Percentiles rank a stretch among this genome's conserved stretches.
Conservation (phyloP, 2,329 filamentous ascomycete species). For the Daldinia sp. region DNA sequence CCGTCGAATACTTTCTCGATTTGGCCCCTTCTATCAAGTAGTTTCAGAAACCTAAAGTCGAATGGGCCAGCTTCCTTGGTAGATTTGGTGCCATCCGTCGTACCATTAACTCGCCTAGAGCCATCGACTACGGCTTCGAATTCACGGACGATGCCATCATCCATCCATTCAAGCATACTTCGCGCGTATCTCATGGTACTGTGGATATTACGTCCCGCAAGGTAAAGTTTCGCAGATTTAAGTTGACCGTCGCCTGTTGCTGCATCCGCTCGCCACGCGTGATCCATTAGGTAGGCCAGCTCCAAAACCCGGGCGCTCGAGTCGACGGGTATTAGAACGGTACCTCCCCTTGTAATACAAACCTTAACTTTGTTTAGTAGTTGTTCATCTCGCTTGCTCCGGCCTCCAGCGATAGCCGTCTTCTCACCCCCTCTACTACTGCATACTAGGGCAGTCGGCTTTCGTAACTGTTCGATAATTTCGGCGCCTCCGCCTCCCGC, state of each 20-base stretch:
- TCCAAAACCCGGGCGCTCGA: slow-evolving; percentile 95
- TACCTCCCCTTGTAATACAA: slow-evolving; percentile 84
- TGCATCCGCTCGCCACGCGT: slow-evolving; percentile 82
- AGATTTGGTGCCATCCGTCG: slow-evolving; percentile 61
- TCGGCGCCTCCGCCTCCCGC: slow-evolving; percentile 84
- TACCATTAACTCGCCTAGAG: slow-evolving; percentile 59
- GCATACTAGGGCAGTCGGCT: slow-evolving; percentile 93
- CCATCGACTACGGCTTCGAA: slow-evolving; percentile 79
- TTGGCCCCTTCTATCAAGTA: slow-evolving; percentile 85
- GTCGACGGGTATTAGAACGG: slow-evolving; percentile 92
- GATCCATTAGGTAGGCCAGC: slow-evolving; percentile 90
- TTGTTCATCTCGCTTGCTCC: slow-evolving; percentile 85
- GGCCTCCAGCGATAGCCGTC: slow-evolving; percentile 76
- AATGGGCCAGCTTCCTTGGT: slow-evolving; percentile 77
- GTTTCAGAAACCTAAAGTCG: slow-evolving; percentile 85
- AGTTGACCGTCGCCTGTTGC: slow-evolving; percentile 64
- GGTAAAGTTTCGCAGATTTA: slow-evolving; percentile 73
- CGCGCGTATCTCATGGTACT: slow-evolving; percentile 91
- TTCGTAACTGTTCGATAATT: slow-evolving; percentile 91
- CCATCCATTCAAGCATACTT: slow-evolving; percentile 99
- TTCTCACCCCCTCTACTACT: slow-evolving; percentile 85
- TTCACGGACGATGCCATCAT: slow-evolving; percentile 91
- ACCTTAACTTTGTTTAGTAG: slow-evolving; percentile 84
- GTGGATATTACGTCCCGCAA: slow-evolving; percentile 87
- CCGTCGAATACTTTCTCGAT: slow-evolving; percentile 75